Base-by-base conservation (phyloP, 108 stramenopile species). In the Fragilaria crotonensis region DNA sequence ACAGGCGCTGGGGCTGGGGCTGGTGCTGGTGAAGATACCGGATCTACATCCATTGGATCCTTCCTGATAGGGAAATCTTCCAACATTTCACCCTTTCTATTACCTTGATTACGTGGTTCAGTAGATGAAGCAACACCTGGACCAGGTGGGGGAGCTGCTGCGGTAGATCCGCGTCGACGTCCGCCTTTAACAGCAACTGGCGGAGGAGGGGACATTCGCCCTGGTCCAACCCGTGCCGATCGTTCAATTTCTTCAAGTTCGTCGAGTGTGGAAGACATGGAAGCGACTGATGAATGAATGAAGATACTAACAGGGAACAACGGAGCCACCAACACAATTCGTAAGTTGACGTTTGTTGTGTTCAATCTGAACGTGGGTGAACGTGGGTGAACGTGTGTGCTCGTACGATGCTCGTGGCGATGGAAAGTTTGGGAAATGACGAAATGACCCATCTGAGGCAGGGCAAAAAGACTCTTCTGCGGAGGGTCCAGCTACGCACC, bases 81-180 rank as follows among this genome's bases (percentile, higher is more conserved):
- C n/a, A 29, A 23, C 11, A 17, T 30, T 4, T 27, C 65, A 22
- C 63, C 61, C 30, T 45, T 33, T n/a, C n/a, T n/a, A n/a, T n/a
- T n/a, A 44, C 30, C 45, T 25, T 52, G 18, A 25, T 21, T 3
- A 25, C 18, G 21, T 18, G 21, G 51, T n/a, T n/a, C n/a, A n/a
- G n/a, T n/a, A n/a, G n/a, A n/a, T 21, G 51, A 52, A 52, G 51
- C 51, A 21, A 25, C 51, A 52, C 25, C 25, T 25, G 25, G 18
- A 3, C 65, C 65, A 45, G 60, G 48, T 27, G 72, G 57, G 20
- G 33, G 52, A 21, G 72, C 59, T 48, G 73, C 73, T 9, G 73
- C 30, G 19, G 72, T 72, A 26, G 77, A 78, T 2, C 77, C 77
- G 2, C 77, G 71, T 62, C 77, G 67, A 30, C 23, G 51, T 52